phyloP scores from a whole-genome alignment of 1,139 yeast species.

The Hemisphaericaspora lyxosophila region DNA sequence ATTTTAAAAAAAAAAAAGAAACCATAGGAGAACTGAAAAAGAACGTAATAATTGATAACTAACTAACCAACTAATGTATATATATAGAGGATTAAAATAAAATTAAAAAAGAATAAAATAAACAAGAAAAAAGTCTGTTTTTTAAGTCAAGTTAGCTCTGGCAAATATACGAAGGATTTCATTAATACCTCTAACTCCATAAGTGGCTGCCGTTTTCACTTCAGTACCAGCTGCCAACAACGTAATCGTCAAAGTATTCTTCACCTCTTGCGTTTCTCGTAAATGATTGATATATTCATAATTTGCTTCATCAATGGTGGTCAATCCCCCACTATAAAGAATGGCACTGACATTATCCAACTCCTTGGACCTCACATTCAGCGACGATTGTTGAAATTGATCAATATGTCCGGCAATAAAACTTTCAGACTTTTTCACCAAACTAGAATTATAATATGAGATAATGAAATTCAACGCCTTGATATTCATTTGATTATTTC shows the following conservation, averaged over 20 bases:
- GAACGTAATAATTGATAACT: no score
- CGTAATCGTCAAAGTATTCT: conserved; percentile 61
- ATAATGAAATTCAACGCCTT: conserved; percentile 53
- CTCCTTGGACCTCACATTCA: background rate
- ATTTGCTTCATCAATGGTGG: conserved; percentile 68
- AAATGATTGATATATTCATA: conserved; percentile 59
- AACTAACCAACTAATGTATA: no score
- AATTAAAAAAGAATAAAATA: no score
- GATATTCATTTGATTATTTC: conserved; percentile 51
- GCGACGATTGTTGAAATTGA: conserved; percentile 6
- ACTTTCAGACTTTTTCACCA: conserved; percentile 15
- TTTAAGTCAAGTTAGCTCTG: conserved; percentile 2
- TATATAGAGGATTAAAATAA: no score
- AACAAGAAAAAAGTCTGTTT: no score
- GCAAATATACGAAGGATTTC: conserved; percentile 56
- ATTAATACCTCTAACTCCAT: conserved; percentile 73
- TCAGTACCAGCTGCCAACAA: conserved; percentile 31
- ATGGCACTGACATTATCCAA: conserved; percentile 30
- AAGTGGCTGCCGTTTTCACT: conserved; percentile 62
- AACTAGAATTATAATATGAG: conserved; percentile 28
- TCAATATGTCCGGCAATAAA: conserved; percentile 22
- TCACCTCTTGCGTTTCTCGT: conserved; percentile 31
- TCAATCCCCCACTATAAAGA: conserved; percentile 67
- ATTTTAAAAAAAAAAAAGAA: conserved; percentile 19
- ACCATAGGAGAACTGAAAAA: no score